Conservation (phyloP, 345 rosid genomes). For the Microcos paniculata region DNA sequence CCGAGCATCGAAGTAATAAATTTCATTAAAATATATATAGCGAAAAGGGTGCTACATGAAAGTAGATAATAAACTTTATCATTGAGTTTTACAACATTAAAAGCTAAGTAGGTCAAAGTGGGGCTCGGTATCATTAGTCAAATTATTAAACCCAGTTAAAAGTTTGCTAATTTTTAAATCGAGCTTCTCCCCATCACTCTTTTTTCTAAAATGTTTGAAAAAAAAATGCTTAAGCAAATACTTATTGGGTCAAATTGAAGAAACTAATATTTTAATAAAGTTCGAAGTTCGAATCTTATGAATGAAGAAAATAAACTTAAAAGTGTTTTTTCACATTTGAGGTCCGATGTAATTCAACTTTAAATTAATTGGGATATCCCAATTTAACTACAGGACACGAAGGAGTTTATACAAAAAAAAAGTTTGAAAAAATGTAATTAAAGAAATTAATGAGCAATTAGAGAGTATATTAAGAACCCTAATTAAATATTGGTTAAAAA, state of each 20-base stretch:
- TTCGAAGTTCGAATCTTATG: no score
- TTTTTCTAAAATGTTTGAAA: not conserved
- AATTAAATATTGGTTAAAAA: not conserved
- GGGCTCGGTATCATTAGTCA: not conserved
- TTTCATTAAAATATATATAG: not conserved
- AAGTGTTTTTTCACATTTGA: no score
- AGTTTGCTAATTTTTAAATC: not conserved
- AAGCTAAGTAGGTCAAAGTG: not conserved
- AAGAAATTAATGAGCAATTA: not conserved
- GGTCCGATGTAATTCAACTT: no score
- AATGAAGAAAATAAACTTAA: no score
- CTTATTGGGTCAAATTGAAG: no score
- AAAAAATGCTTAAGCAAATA: no score
- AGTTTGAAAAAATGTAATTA: no score
- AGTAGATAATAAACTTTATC: not conserved
- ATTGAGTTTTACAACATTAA: not conserved
- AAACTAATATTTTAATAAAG: no score
- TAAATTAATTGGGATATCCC: no score
- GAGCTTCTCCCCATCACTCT: not conserved
- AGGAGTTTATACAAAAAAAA: no score
- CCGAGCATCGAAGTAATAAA: not conserved
- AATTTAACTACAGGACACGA: no score
- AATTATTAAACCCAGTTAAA: not conserved
- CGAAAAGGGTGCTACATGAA: not conserved
- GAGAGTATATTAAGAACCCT: not conserved